These are phyloP conservation scores for Pseudozyma thailandica DNA, from an alignment of 1,284 basidiomycete genomes.

Conservation along the genomic window DNA sequence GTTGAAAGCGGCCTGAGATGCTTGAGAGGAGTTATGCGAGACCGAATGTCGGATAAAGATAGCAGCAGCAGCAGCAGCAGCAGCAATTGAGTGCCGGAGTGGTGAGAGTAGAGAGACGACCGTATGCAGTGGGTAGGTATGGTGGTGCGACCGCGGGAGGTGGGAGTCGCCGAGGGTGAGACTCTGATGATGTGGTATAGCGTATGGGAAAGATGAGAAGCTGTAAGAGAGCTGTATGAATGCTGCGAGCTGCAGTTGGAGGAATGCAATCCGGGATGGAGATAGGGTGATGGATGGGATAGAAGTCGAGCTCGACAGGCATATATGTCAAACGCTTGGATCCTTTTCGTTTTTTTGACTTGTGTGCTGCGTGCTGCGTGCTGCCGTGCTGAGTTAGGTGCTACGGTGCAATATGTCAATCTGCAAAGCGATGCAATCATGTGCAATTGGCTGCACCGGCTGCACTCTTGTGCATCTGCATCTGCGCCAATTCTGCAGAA, in stretches of 20 bases:
- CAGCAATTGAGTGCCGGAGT: background rate
- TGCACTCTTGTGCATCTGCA: slow-evolving; percentile 4
- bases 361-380: background rate
- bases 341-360: background rate
- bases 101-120: background rate
- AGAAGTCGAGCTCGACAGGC: background rate
- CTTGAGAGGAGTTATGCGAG: background rate
- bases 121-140: background rate
- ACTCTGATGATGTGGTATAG: slow-evolving; percentile 4
- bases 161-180: background rate
- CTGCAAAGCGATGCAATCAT: slow-evolving; percentile 10
- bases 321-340: background rate
- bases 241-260: slow-evolving; percentile 19
- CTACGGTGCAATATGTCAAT: slow-evolving; percentile 17
- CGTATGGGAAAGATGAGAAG: background rate
- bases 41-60: background rate
- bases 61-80: background rate
- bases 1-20: background rate
- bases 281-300: slow-evolving; percentile 5
- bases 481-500: background rate
- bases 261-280: slow-evolving; percentile 16
- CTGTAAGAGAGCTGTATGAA: background rate
- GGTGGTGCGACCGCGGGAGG: background rate
- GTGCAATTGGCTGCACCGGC: slow-evolving; percentile 11
- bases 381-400: too few relatives aligned